Evolutionary conservation across 2,329 filamentous ascomycete species (phyloP), one percentile per base, ranked within the genome.

Genomic region (Aureobasidium mangrovei): DNA sequence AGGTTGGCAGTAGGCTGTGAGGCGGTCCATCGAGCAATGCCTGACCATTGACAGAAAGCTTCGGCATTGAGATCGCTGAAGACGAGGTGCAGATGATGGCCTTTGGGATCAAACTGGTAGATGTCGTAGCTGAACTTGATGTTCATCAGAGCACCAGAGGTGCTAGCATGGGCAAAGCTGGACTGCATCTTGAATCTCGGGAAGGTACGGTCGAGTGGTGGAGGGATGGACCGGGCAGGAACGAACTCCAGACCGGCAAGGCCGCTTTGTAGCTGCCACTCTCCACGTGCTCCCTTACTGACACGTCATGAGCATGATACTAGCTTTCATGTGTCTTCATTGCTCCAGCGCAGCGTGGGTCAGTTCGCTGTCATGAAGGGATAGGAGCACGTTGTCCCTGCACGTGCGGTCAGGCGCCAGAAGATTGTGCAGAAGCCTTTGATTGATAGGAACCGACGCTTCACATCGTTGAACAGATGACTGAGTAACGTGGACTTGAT

Each of bases 81-180:
- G 5, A 51, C 10, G 10, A n/a, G 18, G 10, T 39, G 10, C 10
- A n/a, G 6, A 4, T 9, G 6, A 6, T n/a, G 36, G 12, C 36
- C 36, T 2, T 5, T 39, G 2, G 36, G 36, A 4, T 39, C 36
- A 9, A 39, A 12, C 36, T 39, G 36, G 26, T n/a, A 38, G 18
- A 47, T 38, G 24, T 47, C 26, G 18, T 32, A 41, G 47, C 28
- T 51, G 28, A 40, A 51, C 12, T 41, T 51, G 36, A 51, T 51
- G 18, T 12, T 33, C 7, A 3, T 5, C 18, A 27, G 1, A 26
- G 32, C 35, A 7, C 27, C 10, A 9, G 2, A 7, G 7, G 12
- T 28, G 8, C 10, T n/a, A 2, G 18, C 18, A 18, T 18, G 18
- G 18, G 18, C 18, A 6, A 7, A 5, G 1, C 12, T 1, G 10